These are phyloP conservation scores for Entomortierella parvispora DNA, from an alignment of 192 early-diverging fungal species.

Conservation along the genomic window DNA sequence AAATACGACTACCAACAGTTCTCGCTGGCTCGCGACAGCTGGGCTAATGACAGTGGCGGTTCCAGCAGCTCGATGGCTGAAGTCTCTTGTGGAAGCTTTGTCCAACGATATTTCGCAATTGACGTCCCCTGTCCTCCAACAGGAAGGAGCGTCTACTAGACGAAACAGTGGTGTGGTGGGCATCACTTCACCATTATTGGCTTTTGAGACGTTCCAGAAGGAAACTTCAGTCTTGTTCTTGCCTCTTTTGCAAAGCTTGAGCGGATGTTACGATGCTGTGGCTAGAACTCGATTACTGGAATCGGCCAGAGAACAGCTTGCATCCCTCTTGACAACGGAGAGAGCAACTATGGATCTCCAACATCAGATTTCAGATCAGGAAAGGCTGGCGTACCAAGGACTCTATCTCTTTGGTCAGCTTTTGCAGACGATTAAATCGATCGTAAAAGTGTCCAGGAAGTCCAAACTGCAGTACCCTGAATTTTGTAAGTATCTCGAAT, in stretches of 20 bases:
- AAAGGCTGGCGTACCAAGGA: neutral
- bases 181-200: neutral
- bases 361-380: neutral
- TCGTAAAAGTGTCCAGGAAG: constrained; percentile 6
- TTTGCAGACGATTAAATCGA: constrained; percentile 7
- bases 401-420: constrained; percentile 29
- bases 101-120: neutral
- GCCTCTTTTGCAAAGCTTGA: constrained; percentile 25
- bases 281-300: neutral
- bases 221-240: constrained; percentile 27
- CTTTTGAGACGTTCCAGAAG: constrained; percentile 21
- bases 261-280: constrained; percentile 12
- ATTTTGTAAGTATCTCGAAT: constrained; percentile 15
- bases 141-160: neutral
- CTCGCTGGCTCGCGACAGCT: neutral
- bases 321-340: neutral
- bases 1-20: neutral
- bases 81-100: constrained; percentile 14
- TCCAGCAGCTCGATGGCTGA: constrained; percentile 19
- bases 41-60: constrained; percentile 15
- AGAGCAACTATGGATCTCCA: neutral
- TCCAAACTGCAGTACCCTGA: neutral
- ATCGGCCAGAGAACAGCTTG: neutral
- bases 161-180: neutral
- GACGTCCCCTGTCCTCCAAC: neutral